Conservation (phyloP, 2,329 filamentous ascomycete species). For the Aureobasidium vineae region DNA sequence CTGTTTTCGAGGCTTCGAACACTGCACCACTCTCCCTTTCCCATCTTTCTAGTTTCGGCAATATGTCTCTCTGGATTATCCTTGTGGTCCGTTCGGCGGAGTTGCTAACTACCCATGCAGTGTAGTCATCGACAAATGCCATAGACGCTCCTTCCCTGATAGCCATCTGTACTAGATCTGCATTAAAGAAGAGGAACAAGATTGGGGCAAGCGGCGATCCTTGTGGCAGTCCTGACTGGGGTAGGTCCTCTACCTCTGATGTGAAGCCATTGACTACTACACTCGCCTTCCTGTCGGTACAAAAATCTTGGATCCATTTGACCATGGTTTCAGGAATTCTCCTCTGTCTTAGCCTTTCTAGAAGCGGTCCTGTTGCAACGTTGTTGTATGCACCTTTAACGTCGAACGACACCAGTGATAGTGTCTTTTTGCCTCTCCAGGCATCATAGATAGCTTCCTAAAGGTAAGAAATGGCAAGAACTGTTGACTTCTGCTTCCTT, state of each 20-base stretch:
- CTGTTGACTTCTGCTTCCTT: constrained; percentile 39
- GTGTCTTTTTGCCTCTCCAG: constrained; percentile 35
- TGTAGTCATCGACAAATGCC: constrained; percentile 36
- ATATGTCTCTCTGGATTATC: constrained; percentile 29
- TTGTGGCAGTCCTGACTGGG: constrained; percentile 20
- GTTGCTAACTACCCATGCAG: constrained; percentile 31
- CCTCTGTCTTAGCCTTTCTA: constrained; percentile 32
- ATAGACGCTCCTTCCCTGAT: constrained; percentile 30
- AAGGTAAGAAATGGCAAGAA: constrained; percentile 39
- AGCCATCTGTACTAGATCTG: constrained; percentile 32
- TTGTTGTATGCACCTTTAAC: constrained; percentile 46
- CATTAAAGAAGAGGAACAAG: constrained; percentile 38
- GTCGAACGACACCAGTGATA: constrained; percentile 43
- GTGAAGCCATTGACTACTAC: constrained; percentile 29
- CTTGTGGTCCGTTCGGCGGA: constrained; percentile 30
- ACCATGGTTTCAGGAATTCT: constrained; percentile 33
- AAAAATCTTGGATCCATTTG: constrained; percentile 37
- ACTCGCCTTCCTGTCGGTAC: constrained; percentile 30
- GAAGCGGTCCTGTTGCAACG: constrained; percentile 35
- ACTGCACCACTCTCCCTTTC: constrained; percentile 34
- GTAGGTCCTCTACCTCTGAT: constrained; percentile 10
- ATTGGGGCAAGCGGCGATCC: constrained; percentile 25
- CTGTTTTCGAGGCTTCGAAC: constrained; percentile 40
- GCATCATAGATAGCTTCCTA: constrained; percentile 37
- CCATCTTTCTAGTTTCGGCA: constrained; percentile 27